These are phyloP conservation scores for Debaryomyces udenii DNA, from an alignment of 1,139 yeast species.

Conservation along the genomic window DNA sequence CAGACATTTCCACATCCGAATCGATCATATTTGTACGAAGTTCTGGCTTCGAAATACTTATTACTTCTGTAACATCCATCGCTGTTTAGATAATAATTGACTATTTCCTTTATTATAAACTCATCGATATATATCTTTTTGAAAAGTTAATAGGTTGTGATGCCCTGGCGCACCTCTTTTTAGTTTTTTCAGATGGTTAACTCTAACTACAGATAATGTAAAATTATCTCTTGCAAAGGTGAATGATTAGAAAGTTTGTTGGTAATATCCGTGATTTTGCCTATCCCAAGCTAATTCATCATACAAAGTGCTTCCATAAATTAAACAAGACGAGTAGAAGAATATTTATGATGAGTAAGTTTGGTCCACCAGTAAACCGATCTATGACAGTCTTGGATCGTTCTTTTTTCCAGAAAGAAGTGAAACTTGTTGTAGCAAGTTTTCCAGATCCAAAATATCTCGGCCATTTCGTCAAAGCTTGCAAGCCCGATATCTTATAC, in stretches of 20 bases:
- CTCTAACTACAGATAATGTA: neutral
- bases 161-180: constrained; percentile 5
- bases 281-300: constrained; percentile 3
- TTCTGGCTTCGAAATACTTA: constrained; percentile 42
- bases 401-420: constrained; percentile 55
- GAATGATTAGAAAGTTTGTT: constrained; percentile 5
- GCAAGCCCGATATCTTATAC: constrained; percentile 59
- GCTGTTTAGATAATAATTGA: no score
- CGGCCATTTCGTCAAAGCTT: constrained; percentile 55
- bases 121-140: constrained; percentile 4
- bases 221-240: neutral
- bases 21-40: constrained; percentile 19
- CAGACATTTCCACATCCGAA: constrained; percentile 39
- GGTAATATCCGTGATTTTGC: constrained; percentile 4
- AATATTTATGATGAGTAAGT: constrained; percentile 33
- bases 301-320: constrained; percentile 18
- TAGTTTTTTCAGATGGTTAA: no score
- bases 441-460: constrained; percentile 69
- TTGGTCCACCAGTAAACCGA: constrained; percentile 69
- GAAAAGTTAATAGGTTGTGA: constrained; percentile 4
- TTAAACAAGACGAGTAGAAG: constrained; percentile 31
- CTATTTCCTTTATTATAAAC: neutral
- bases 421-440: constrained; percentile 65
- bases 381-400: constrained; percentile 69
- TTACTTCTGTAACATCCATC: constrained; percentile 36